Evolutionary conservation across 306 rosid genomes (phyloP).

Genomic region (Vigna hirtella): DNA sequence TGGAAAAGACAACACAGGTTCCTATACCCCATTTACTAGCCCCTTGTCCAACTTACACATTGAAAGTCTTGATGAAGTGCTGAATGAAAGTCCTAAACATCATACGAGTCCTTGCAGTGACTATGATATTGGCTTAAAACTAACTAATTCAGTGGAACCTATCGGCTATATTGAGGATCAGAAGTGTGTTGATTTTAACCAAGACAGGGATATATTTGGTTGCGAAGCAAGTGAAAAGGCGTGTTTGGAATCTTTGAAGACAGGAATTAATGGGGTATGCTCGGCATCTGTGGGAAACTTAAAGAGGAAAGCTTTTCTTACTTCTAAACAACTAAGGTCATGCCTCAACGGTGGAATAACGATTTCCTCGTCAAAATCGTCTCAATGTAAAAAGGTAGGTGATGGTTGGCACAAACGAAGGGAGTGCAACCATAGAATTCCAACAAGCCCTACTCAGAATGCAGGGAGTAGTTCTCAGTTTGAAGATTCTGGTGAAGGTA

Average conservation of each 20-base stretch:
- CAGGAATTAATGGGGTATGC: background rate
- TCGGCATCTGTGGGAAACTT: background rate
- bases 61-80: background rate
- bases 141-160: background rate
- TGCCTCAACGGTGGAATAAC: slow-evolving; percentile 11
- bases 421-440: slow-evolving; percentile 17
- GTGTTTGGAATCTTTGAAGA: background rate
- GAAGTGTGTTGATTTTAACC: background rate
- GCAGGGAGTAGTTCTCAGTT: slow-evolving; percentile 13
- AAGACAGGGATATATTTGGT: background rate
- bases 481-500: slow-evolving; percentile 4
- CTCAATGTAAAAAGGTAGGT: background rate
- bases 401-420: background rate
- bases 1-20: background rate
- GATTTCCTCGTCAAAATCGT: background rate
- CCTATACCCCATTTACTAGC: background rate
- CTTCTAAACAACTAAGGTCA: slow-evolving; percentile 37
- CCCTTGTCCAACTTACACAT: background rate
- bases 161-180: background rate
- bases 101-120: background rate
- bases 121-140: background rate
- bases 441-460: slow-evolving; percentile 35
- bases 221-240: slow-evolving; percentile 19
- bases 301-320: slow-evolving; percentile 26
- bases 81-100: background rate